Percentiles rank a stretch among this genome's conserved stretches.
phyloP scores from a whole-genome alignment of 1,139 yeast species.

The Diutina mesorugosa region DNA sequence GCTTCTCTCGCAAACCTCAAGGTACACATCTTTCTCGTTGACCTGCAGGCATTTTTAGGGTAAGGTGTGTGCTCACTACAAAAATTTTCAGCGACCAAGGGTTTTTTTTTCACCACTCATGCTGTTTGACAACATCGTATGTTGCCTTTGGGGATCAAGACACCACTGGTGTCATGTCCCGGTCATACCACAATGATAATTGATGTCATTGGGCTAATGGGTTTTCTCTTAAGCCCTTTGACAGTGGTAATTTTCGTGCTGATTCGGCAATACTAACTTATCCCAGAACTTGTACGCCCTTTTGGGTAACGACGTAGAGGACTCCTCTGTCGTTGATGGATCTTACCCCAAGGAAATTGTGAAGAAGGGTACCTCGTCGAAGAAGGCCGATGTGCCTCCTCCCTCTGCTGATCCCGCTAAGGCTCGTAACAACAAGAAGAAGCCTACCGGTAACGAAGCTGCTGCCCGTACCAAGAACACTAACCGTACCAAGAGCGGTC shows the following conservation, averaged over 20 bases:
- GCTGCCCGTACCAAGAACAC: conserved; percentile 66
- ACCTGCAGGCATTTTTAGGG: neutral
- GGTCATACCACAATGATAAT: neutral
- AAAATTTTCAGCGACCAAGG: neutral
- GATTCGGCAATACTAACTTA: neutral
- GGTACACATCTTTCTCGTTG: neutral
- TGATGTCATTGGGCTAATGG: neutral
- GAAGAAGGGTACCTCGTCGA: conserved; percentile 73
- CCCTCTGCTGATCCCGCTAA: conserved; percentile 69
- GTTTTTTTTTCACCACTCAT: conserved; percentile 1
- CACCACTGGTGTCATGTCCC: neutral
- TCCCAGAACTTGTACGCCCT: conserved; percentile 33
- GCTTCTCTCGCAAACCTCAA: neutral
- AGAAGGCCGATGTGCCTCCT: conserved; percentile 81
- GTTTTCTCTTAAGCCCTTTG: neutral
- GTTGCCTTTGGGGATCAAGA: neutral
- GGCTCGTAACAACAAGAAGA: conserved; percentile 63
- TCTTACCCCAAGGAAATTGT: conserved; percentile 60
- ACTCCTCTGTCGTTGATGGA: conserved; percentile 35
- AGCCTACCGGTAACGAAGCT: conserved; percentile 79
- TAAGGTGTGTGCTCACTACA: neutral
- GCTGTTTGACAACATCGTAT: conserved; percentile 2
- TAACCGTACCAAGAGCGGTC: conserved; percentile 59
- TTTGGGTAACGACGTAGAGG: conserved; percentile 75
- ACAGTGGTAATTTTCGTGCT: too few relatives aligned